A percentile compares a stretch with the other conserved stretches of the same genome.
phyloP scores from a whole-genome alignment of 768 basidiomycete genomes.

The Suillus decipiens region DNA sequence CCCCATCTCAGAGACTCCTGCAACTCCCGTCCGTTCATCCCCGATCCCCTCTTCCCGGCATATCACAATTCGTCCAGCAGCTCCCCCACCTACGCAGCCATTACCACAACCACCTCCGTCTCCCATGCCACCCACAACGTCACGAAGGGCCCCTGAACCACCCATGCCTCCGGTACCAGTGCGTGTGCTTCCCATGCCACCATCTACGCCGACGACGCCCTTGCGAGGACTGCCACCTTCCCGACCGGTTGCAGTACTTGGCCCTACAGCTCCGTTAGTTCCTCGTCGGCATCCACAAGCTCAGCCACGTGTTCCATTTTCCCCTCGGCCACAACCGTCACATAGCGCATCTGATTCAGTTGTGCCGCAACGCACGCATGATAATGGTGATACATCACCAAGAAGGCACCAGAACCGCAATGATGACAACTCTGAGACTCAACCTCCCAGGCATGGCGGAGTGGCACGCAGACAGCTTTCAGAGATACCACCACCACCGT shows the following conservation, averaged over 20 bases:
- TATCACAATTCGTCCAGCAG: slow-evolving; percentile 29
- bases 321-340: slow-evolving; percentile 16
- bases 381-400: slow-evolving; percentile 4
- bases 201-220: neutral
- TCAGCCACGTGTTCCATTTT: slow-evolving; percentile 23
- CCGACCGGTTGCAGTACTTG: slow-evolving; percentile 7
- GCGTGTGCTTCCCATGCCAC: slow-evolving; percentile 9
- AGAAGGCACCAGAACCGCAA: neutral
- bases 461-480: slow-evolving; percentile 19
- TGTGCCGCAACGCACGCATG: slow-evolving; percentile 2
- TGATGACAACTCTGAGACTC: slow-evolving; percentile 7
- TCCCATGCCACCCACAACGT: slow-evolving; percentile 11
- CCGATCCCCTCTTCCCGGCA: slow-evolving; percentile 25
- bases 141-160: slow-evolving; percentile 4
- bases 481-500: slow-evolving; percentile 23
- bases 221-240: neutral
- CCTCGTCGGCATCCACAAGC: slow-evolving; percentile 6
- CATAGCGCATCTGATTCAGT: neutral
- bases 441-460: slow-evolving; percentile 13
- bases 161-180: slow-evolving; percentile 6
- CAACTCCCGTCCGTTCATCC: slow-evolving; percentile 14
- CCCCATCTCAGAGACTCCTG: neutral
- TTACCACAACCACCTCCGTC: slow-evolving; percentile 31
- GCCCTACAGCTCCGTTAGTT: slow-evolving; percentile 19
- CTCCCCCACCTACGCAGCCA: slow-evolving; percentile 33